Percentiles rank a stretch among this genome's conserved stretches.
These are phyloP conservation scores for Fusarium pilosicola DNA, from an alignment of 2,329 filamentous ascomycete genomes.

Conservation along the genomic window DNA sequence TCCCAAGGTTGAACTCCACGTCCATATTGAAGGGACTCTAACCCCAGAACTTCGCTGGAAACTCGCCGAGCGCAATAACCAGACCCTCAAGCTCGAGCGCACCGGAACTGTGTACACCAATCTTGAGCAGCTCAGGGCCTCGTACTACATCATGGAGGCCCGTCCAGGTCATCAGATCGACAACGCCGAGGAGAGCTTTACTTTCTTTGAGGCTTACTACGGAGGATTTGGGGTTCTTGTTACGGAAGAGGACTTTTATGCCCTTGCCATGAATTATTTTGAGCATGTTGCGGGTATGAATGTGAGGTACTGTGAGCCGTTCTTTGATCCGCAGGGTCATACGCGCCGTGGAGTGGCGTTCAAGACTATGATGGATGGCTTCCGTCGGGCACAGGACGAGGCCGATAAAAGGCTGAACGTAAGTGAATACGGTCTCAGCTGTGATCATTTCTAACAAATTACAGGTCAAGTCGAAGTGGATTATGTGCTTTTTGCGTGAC, in stretches of 20 bases:
- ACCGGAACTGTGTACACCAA: constrained; percentile 9
- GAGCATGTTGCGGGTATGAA: constrained; percentile 68
- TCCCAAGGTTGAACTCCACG: constrained; percentile 30
- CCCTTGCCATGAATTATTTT: constrained; percentile 77
- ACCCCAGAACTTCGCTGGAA: constrained; percentile 74
- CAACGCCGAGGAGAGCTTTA: constrained; percentile 38
- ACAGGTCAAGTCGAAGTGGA: constrained; percentile 61
- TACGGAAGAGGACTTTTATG: constrained; percentile 72
- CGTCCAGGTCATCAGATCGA: constrained; percentile 39
- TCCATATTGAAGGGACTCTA: constrained; percentile 79
- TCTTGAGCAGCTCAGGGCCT: constrained; percentile 15
- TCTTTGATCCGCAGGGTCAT: constrained; percentile 83
- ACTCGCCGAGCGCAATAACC: constrained; percentile 71
- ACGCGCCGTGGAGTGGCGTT: constrained; percentile 69
- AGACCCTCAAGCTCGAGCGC: constrained; percentile 48
- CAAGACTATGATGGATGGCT: constrained; percentile 69
- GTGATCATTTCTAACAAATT: not conserved
- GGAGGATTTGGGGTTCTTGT: constrained; percentile 78
- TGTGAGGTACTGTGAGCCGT: constrained; percentile 77
- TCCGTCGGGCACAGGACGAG: constrained; percentile 65
- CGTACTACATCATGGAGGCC: constrained; percentile 41
- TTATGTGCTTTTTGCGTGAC: constrained; percentile 77
- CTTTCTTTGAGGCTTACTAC: constrained; percentile 78
- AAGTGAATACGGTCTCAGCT: fast-evolving
- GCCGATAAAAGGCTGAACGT: constrained; percentile 52